Evolutionary conservation across 1,139 yeast genomes (phyloP).

Genomic region (Hyphopichia burtonii): DNA sequence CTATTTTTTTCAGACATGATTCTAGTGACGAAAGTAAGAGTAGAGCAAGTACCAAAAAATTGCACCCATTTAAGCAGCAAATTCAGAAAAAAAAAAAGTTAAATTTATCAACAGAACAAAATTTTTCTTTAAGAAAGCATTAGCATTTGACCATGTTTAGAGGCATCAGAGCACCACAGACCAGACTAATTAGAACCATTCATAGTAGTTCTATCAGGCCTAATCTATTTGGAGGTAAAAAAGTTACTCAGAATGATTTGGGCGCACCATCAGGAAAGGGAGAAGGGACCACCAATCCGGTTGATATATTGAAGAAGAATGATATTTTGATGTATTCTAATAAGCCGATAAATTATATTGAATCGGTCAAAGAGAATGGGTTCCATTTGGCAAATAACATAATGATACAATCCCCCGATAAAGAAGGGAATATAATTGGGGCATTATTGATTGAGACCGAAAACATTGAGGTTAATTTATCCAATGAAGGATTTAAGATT

Average conservation of each 20-base stretch:
- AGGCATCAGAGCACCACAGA: too few relatives aligned
- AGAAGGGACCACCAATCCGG: slow-evolving; percentile 45
- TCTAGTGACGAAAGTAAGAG: too few relatives aligned
- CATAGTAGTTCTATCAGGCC: too few relatives aligned
- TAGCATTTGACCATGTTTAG: too few relatives aligned
- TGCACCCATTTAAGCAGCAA: slow-evolving; percentile 2
- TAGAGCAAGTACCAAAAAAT: neutral
- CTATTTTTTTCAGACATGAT: too few relatives aligned
- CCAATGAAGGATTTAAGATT: slow-evolving; percentile 33
- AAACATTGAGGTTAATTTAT: slow-evolving; percentile 58
- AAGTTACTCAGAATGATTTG: slow-evolving; percentile 14
- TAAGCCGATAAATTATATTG: slow-evolving; percentile 47
- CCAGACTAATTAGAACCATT: too few relatives aligned
- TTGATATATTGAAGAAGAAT: slow-evolving; percentile 44
- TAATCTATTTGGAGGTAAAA: slow-evolving; percentile 31
- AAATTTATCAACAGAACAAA: neutral
- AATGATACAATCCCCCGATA: slow-evolving; percentile 47
- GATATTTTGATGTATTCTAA: slow-evolving; percentile 44
- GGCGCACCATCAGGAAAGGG: slow-evolving; percentile 40
- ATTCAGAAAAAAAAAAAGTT: neutral
- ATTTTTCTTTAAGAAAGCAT: neutral
- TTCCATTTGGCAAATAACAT: slow-evolving; percentile 40
- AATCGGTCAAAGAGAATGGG: slow-evolving; percentile 39
- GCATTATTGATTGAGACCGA: slow-evolving; percentile 63
- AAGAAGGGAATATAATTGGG: slow-evolving; percentile 46